These are phyloP conservation scores for Stachybotrys chartarum DNA, from an alignment of 2,329 filamentous ascomycete species.

Conservation along the genomic window DNA sequence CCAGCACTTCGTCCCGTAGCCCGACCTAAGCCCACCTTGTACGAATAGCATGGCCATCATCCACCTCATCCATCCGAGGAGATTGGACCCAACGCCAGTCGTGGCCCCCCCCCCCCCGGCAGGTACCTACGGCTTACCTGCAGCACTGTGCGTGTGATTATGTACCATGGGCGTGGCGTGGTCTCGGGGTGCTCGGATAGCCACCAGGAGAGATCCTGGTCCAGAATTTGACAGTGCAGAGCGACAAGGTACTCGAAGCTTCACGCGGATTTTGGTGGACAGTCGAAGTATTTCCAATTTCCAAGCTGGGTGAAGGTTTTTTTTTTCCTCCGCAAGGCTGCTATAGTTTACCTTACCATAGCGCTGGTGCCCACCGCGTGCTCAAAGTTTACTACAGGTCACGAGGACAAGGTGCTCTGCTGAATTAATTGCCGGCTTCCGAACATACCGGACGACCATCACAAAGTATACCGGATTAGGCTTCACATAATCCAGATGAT, in stretches of 20 bases:
- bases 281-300: neutral
- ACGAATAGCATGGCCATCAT: neutral
- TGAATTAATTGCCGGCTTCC: too few relatives aligned
- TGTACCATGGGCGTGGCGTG: neutral
- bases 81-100: neutral
- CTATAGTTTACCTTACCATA: too few relatives aligned
- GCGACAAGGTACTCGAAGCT: neutral
- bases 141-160: neutral
- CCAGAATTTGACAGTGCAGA: neutral
- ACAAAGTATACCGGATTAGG: too few relatives aligned
- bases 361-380: too few relatives aligned
- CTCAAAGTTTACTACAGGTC: too few relatives aligned
- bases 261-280: neutral
- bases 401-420: too few relatives aligned
- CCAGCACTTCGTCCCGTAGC: neutral
- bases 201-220: neutral
- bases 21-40: neutral
- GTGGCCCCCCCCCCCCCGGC: too few relatives aligned
- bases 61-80: neutral
- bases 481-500: too few relatives aligned
- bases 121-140: neutral
- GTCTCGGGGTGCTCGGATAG: neutral
- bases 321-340: too few relatives aligned
- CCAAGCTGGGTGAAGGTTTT: too few relatives aligned
- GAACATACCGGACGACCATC: too few relatives aligned